Evolutionary conservation across 2,329 filamentous ascomycete species (phyloP).

Genomic region (Fusarium succisae): DNA sequence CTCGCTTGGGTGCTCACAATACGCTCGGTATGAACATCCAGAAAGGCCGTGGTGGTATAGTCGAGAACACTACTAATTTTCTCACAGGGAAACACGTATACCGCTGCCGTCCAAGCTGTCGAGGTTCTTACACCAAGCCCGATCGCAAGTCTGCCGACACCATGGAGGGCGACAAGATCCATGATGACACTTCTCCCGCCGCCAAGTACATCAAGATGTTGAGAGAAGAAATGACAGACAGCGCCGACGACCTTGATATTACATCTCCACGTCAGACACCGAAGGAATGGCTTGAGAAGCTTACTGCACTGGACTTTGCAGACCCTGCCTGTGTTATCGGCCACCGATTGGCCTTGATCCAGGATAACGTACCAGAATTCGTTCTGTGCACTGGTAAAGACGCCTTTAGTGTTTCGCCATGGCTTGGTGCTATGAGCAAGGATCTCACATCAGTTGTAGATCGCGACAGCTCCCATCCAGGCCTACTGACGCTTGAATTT

Average conservation of each 20-base stretch:
- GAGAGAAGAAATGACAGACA: too few relatives aligned
- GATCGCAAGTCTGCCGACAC: neutral
- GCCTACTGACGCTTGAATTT: neutral
- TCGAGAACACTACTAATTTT: neutral
- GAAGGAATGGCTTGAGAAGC: neutral
- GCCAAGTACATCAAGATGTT: too few relatives aligned
- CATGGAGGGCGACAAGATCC: neutral
- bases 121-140: neutral
- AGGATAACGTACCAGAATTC: fast-evolving
- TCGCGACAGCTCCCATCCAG: neutral
- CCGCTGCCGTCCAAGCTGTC: fast-evolving
- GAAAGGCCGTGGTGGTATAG: fast-evolving
- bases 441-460: neutral
- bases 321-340: neutral
- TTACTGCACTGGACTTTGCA: neutral
- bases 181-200: too few relatives aligned
- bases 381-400: neutral
- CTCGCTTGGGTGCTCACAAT: neutral
- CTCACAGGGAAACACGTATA: neutral
- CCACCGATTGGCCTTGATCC: fast-evolving
- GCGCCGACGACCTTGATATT: too few relatives aligned
- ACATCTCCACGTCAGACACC: neutral
- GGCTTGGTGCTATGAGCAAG: fast-evolving
- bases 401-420: neutral
- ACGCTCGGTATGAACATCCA: fast-evolving